Percentiles rank a stretch among this genome's conserved stretches.
Evolutionary conservation across 495 filamentous ascomycete genomes (phyloP).

Genomic region (Talaromyces stipitatus): DNA sequence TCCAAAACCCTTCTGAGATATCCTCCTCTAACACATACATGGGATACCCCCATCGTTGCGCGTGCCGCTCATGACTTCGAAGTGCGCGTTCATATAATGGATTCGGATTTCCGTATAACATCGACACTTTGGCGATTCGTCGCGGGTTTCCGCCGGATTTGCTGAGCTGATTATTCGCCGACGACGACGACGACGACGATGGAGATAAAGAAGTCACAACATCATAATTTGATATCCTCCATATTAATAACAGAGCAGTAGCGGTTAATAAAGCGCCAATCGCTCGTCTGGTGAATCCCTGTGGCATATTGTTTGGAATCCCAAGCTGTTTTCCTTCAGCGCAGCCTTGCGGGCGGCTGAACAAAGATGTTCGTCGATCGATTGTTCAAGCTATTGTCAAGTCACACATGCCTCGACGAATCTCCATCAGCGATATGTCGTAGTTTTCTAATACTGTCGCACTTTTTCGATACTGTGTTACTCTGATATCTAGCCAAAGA

Average conservation of each 20-base stretch:
- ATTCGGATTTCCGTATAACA: conserved; percentile 24
- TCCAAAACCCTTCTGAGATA: conserved; percentile 29
- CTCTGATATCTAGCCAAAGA: not conserved
- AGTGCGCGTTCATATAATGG: conserved; percentile 32
- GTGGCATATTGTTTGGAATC: conserved; percentile 1
- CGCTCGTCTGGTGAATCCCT: conserved; percentile 4
- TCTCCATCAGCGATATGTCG: not conserved
- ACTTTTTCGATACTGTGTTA: not conserved
- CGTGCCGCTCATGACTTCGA: conserved; percentile 30
- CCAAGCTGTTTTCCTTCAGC: not conserved
- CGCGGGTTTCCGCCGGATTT: not conserved
- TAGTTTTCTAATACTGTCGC: no score
- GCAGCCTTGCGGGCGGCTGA: not conserved
- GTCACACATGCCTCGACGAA: not conserved
- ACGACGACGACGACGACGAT: not conserved
- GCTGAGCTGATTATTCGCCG: not conserved
- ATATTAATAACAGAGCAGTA: not conserved
- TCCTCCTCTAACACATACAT: conserved; percentile 29
- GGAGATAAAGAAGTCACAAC: not conserved
- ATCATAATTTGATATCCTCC: conserved; percentile 3
- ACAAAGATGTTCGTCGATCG: not conserved
- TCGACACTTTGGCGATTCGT: conserved; percentile 20
- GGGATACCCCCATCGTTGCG: conserved; percentile 25
- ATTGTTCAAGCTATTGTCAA: not conserved
- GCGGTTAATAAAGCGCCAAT: conserved; percentile 5